Evolutionary conservation across 176 grass and related monocot species (phyloP), one percentile per base, ranked within the genome.

Genomic region (Saccharum spontaneum): DNA sequence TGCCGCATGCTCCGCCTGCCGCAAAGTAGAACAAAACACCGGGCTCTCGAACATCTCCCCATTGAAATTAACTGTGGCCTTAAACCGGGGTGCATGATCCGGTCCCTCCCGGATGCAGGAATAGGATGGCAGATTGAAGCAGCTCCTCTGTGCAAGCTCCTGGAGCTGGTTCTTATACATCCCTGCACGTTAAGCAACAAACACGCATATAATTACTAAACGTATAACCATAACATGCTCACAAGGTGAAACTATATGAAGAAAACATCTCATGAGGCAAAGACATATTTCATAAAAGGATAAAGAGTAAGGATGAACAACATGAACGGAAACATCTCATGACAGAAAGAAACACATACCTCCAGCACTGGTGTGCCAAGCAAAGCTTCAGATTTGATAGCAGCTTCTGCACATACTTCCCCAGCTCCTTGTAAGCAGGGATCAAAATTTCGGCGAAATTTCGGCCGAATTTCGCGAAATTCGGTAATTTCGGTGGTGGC

Each of bases 81-180:
- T 93, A 81, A 93, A 93, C 66, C 91, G 77, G 13, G 91, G 91
- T 0, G 85, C 88, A 30, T 93, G 91, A 85, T 93, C 91, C 0
- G 91, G 91, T 2, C 91, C 87, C 85, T 92, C 91, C 1, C 87
- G 76, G 41, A 92, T 67, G 48, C 91, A 93, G 0, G 72, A 81
- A 11, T 93, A 93, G 46, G 91, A 90, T 1, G 91, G 91, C 60
- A 93, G 69, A 71, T 90, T 90, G 91, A 93, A 93, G 72, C 91
- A 93, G 82, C 91, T 90, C 86, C 91, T 85, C 85, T 93, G 88
- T n/a, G 91, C 91, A 85, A 93, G 91, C 83, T 93, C 91, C 68
- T 90, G 91, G 23, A 93, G 88, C 49, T 93, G 91, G 67, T 93
- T 93, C 77, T 93, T 93, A 43, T 87, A 90, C 91, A 93, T 93